Conservation (phyloP, 139 green algal species). For the Cymbomonas tetramitiformis region DNA sequence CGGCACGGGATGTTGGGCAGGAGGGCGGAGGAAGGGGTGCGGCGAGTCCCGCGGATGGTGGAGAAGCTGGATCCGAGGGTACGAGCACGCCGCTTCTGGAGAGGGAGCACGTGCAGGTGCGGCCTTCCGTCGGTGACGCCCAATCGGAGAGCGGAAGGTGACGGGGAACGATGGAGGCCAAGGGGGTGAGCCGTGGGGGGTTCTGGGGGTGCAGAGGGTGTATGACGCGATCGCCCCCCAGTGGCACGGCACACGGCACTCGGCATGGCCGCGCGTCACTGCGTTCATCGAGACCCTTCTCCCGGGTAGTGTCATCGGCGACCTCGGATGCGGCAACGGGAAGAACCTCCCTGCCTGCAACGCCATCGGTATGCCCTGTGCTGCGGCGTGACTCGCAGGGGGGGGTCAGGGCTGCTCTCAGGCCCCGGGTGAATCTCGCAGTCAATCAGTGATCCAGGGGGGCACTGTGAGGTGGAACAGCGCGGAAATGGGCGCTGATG, state of each 20-base stretch:
- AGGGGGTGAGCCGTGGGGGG: no score
- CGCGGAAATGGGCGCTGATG: background rate
- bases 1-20: no score
- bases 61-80: no score
- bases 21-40: no score
- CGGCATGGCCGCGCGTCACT: constrained; percentile 73
- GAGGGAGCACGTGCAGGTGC: constrained; percentile 11
- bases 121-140: no score
- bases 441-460: background rate
- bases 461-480: constrained; percentile 2
- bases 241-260: constrained; percentile 73
- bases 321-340: constrained; percentile 93
- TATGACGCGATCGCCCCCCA: constrained; percentile 91
- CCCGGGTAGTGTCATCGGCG: constrained; percentile 47
- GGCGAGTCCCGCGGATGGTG: no score
- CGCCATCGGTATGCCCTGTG: background rate
- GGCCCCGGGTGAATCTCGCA: background rate
- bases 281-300: constrained; percentile 65
- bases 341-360: constrained; percentile 57
- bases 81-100: background rate
- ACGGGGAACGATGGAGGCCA: no score
- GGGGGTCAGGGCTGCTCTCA: no score
- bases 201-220: no score
- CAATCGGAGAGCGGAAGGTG: no score
- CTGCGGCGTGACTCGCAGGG: background rate